Evolutionary conservation across 176 grass and related monocot genomes (phyloP).

Genomic region (Bonia amplexicaulis): DNA sequence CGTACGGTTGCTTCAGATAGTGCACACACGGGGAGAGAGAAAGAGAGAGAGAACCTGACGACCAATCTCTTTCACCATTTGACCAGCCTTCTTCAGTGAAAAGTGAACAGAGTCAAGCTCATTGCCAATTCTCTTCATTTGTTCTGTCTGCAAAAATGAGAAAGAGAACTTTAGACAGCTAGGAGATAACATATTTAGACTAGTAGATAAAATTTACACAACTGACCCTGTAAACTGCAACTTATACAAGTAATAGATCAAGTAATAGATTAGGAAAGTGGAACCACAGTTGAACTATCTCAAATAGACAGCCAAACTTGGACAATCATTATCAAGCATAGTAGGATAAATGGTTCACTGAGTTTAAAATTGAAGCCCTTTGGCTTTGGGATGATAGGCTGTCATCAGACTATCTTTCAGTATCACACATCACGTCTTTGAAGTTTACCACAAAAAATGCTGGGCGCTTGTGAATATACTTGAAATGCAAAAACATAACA

Average conservation of each 20-base stretch:
- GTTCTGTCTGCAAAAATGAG: slow-evolving; percentile 40
- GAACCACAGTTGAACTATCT: background rate
- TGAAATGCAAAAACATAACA: slow-evolving; percentile 8
- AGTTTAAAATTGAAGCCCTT: background rate
- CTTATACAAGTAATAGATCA: background rate
- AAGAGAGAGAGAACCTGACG: slow-evolving; percentile 32
- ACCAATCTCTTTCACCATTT: slow-evolving; percentile 63
- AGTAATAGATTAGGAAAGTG: background rate
- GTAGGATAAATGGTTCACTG: background rate
- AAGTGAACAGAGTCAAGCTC: slow-evolving; percentile 68
- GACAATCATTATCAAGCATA: background rate
- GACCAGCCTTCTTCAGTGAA: slow-evolving; percentile 60
- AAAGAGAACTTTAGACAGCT: background rate
- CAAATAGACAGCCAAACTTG: background rate
- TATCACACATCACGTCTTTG: background rate
- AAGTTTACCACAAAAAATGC: background rate
- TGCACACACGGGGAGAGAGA: background rate
- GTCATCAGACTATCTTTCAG: background rate
- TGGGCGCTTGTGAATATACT: background rate
- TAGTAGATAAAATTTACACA: background rate
- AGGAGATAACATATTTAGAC: background rate
- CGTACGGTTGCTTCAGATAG: background rate
- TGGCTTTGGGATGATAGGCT: background rate
- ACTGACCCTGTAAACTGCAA: background rate
- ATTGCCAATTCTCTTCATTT: slow-evolving; percentile 56